These are phyloP conservation scores for Cercospora sesami DNA, from an alignment of 2,329 filamentous ascomycete genomes.

Conservation along the genomic window DNA sequence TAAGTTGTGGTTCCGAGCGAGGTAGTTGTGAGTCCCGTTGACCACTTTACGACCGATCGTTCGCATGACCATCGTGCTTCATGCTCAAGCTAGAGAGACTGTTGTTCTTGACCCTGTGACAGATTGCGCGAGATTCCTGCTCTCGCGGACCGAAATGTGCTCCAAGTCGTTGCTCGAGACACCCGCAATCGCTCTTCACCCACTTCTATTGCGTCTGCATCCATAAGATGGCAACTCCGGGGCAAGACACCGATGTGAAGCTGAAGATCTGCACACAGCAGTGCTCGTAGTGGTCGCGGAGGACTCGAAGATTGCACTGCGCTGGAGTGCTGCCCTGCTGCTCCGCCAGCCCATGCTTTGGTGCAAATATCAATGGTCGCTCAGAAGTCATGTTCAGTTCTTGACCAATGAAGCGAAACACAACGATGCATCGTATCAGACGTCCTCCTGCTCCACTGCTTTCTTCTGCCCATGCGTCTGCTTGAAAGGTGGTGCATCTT, in stretches of 20 bases:
- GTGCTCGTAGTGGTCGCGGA: not conserved
- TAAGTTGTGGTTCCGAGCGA: not conserved
- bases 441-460: not conserved
- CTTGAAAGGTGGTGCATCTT: constrained; percentile 28
- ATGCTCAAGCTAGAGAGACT: not conserved
- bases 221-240: not conserved
- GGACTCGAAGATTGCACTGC: not conserved
- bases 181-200: not conserved
- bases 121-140: not conserved
- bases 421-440: not conserved
- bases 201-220: not conserved
- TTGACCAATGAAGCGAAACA: not conserved
- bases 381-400: not conserved
- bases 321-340: not conserved
- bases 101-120: not conserved
- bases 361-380: not conserved
- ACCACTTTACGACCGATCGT: not conserved
- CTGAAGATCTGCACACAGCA: not conserved
- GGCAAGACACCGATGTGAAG: not conserved
- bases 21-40: not conserved
- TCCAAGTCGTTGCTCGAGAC: not conserved
- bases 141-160: not conserved
- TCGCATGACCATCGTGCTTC: not conserved
- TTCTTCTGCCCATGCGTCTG: constrained; percentile 22
- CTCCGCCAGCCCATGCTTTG: not conserved